phyloP scores from a whole-genome alignment of 192 early-diverging fungal genomes.

The Podila horticola region DNA sequence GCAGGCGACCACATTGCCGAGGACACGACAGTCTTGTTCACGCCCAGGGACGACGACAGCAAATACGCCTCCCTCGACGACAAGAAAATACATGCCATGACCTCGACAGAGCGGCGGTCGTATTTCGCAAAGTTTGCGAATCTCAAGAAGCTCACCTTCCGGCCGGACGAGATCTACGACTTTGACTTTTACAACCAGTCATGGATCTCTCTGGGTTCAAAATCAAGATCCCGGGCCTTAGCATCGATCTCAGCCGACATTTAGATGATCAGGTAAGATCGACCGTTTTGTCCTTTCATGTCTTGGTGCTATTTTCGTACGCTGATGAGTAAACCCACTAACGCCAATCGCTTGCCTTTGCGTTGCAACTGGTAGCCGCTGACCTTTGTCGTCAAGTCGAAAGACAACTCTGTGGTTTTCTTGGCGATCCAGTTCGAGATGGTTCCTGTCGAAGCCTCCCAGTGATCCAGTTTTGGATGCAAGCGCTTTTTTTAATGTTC shows the following conservation, averaged over 20 bases:
- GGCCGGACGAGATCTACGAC: conserved; percentile 19
- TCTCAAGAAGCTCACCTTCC: neutral
- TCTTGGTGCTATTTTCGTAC: no score
- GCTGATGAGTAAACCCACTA: neutral
- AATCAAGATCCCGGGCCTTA: conserved; percentile 23
- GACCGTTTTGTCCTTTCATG: no score
- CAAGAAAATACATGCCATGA: neutral
- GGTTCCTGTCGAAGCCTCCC: conserved; percentile 18
- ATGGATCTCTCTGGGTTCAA: conserved; percentile 16
- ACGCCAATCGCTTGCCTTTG: neutral
- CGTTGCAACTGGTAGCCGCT: conserved; percentile 65
- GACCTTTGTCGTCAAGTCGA: conserved; percentile 74
- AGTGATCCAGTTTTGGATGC: neutral
- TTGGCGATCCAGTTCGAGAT: conserved; percentile 76
- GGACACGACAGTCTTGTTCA: conserved; percentile 8
- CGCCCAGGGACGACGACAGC: no score
- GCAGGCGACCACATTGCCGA: conserved; percentile 11
- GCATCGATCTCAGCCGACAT: conserved; percentile 12
- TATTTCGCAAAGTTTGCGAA: conserved; percentile 23
- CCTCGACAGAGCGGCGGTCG: neutral
- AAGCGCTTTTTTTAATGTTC: neutral
- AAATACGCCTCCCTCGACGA: neutral
- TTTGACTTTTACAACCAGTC: conserved; percentile 26
- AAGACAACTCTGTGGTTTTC: conserved; percentile 67
- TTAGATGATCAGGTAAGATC: conserved; percentile 24